Percentiles rank a stretch among this genome's conserved stretches.
Conservation (phyloP, 139 green algal species). For the Astrephomene gubernaculifera region DNA sequence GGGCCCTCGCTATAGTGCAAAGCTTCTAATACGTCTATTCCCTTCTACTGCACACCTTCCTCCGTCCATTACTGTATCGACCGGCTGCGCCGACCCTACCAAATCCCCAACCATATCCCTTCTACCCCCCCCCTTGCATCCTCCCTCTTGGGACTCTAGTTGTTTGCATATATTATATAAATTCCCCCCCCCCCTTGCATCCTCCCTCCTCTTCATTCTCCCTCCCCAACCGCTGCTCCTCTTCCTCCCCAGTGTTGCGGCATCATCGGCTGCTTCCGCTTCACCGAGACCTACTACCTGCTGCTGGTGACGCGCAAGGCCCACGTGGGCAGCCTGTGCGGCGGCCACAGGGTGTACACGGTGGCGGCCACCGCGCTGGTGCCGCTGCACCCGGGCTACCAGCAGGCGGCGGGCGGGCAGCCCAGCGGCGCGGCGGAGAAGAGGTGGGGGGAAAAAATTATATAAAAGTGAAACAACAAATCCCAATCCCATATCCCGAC, state of each 20-base stretch:
- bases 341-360: conserved; percentile 89
- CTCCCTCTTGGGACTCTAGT: not conserved
- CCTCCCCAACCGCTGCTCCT: too few species aligned
- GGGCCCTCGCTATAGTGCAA: too few species aligned
- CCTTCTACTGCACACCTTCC: too few species aligned
- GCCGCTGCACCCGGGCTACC: conserved; percentile 62
- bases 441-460: conserved; percentile 12
- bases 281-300: conserved; percentile 91
- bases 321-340: conserved; percentile 80
- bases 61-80: too few species aligned
- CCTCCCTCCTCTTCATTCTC: conserved; percentile 38
- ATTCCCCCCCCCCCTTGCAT: conserved; percentile 40
- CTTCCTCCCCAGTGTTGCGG: conserved; percentile 68
- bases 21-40: too few species aligned
- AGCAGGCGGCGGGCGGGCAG: conserved; percentile 26
- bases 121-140: not conserved
- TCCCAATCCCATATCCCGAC: not conserved
- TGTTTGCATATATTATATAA: too few species aligned
- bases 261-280: conserved; percentile 85
- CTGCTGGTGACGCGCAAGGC: conserved; percentile 85
- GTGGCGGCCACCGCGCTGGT: conserved; percentile 84
- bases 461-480: not conserved
- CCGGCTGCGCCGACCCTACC: too few species aligned
- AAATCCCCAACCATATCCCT: too few species aligned
- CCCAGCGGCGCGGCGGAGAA: conserved; percentile 63